Percentiles rank a stretch among this genome's conserved stretches.
phyloP scores from a whole-genome alignment of 2,329 filamentous ascomycete genomes.

The Diaporthe citri region DNA sequence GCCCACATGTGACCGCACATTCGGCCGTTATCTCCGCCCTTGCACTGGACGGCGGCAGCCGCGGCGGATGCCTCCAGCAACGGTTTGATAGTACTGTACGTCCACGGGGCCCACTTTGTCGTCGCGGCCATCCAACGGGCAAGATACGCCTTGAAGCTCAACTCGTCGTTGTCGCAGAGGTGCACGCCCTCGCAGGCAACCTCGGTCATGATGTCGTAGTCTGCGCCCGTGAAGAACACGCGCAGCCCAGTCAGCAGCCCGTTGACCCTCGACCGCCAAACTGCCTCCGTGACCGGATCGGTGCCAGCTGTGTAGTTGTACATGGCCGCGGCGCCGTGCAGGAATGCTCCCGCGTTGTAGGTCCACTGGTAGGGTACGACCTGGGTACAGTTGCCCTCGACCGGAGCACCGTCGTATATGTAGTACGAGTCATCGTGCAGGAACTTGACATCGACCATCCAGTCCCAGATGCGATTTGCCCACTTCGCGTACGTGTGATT shows the following conservation, averaged over 20 bases:
- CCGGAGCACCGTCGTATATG: conserved; percentile 70
- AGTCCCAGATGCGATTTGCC: conserved; percentile 78
- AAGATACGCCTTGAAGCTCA: conserved; percentile 74
- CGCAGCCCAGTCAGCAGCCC: conserved; percentile 66
- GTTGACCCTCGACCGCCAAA: conserved; percentile 71
- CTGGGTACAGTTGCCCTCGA: conserved; percentile 67
- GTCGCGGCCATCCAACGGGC: conserved; percentile 72
- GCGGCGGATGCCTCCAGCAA: conserved; percentile 67
- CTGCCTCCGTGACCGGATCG: conserved; percentile 37
- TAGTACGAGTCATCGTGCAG: conserved; percentile 66
- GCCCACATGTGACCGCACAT: conserved; percentile 74
- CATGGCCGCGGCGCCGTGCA: conserved; percentile 77
- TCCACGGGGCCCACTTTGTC: conserved; percentile 74
- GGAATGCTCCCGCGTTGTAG: conserved; percentile 76
- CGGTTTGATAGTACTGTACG: conserved; percentile 64
- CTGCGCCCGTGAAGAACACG: conserved; percentile 59
- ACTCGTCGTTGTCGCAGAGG: conserved; percentile 71
- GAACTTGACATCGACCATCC: conserved; percentile 68
- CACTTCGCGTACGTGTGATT: conserved; percentile 81
- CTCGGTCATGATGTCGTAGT: conserved; percentile 72
- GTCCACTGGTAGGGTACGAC: conserved; percentile 75
- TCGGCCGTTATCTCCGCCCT: conserved; percentile 66
- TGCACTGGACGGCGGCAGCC: conserved; percentile 69
- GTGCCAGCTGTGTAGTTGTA: conserved; percentile 69
- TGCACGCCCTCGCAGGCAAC: conserved; percentile 73